These are phyloP conservation scores for Quercus alba DNA, from an alignment of 306 rosid genomes.

Conservation along the genomic window DNA sequence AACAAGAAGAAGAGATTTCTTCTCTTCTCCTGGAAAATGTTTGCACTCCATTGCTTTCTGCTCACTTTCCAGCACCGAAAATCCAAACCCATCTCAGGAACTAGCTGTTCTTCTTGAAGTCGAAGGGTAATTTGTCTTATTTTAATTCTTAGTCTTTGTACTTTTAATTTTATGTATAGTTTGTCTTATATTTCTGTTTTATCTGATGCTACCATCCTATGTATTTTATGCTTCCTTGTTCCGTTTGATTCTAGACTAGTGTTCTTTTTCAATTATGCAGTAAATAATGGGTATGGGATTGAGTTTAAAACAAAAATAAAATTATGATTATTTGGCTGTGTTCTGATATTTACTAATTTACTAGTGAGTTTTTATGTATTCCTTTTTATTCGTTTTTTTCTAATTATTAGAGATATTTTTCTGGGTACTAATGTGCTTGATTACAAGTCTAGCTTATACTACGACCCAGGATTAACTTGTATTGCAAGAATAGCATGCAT, in stretches of 20 bases:
- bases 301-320: too few species aligned
- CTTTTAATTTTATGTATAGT: not conserved
- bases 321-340: not conserved
- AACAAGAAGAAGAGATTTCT: not conserved
- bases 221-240: not conserved
- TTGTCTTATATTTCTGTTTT: not conserved
- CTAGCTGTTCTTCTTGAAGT: slow-evolving; percentile 87
- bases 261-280: not conserved
- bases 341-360: not conserved
- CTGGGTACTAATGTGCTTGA: too few species aligned
- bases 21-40: slow-evolving; percentile 34
- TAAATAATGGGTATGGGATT: not conserved
- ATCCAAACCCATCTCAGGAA: slow-evolving; percentile 35
- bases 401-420: too few species aligned
- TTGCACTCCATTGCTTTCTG: slow-evolving; percentile 36
- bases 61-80: slow-evolving; percentile 32
- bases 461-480: too few species aligned
- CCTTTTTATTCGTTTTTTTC: not conserved
- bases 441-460: too few species aligned
- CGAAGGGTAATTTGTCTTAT: slow-evolving; percentile 55
- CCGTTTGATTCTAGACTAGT: not conserved
- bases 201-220: not conserved
- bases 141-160: not conserved
- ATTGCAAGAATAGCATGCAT: too few species aligned
- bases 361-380: not conserved